A percentile compares a stretch with the other conserved stretches of the same genome.
Conservation (phyloP, 257 asterid species). For the Agastache rugosa region DNA sequence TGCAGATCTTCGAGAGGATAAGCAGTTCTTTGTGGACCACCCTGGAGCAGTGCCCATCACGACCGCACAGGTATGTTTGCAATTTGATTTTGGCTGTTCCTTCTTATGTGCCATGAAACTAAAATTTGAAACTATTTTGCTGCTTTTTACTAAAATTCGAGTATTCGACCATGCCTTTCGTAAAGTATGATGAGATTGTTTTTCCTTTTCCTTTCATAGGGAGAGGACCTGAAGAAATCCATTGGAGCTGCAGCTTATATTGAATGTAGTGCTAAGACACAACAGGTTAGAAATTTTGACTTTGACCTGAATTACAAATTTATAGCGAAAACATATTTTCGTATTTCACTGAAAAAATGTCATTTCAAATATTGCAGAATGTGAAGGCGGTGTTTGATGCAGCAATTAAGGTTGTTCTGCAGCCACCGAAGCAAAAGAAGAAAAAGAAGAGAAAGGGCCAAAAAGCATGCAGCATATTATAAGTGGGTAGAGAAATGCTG, state of each 20-base stretch:
- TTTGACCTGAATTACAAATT: constrained; percentile 1
- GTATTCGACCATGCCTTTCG: background rate
- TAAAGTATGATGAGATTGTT: constrained; percentile 4
- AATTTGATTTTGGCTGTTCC: background rate
- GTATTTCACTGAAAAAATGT: background rate
- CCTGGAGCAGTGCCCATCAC: constrained; percentile 79
- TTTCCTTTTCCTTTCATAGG: constrained; percentile 48
- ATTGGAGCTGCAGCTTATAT: constrained; percentile 78
- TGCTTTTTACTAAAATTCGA: background rate
- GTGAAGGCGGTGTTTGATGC: constrained; percentile 84
- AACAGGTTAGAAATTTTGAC: constrained; percentile 54
- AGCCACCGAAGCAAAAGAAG: constrained; percentile 79
- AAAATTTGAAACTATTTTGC: constrained; percentile 1
- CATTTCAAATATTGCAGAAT: constrained; percentile 52
- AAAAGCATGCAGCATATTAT: constrained; percentile 62
- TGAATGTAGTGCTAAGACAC: constrained; percentile 84
- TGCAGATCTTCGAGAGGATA: constrained; percentile 81
- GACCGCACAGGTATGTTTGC: constrained; percentile 56
- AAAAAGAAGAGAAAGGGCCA: constrained; percentile 79
- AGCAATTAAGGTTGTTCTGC: constrained; percentile 74
- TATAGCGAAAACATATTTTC: background rate
- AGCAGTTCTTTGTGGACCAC: constrained; percentile 68
- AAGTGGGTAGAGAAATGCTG: constrained; percentile 28
- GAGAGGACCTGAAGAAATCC: constrained; percentile 69
- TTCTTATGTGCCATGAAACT: background rate